Evolutionary conservation across 208 protist species (phyloP).

Genomic region (Herpetomonas samuelpessoai): DNA sequence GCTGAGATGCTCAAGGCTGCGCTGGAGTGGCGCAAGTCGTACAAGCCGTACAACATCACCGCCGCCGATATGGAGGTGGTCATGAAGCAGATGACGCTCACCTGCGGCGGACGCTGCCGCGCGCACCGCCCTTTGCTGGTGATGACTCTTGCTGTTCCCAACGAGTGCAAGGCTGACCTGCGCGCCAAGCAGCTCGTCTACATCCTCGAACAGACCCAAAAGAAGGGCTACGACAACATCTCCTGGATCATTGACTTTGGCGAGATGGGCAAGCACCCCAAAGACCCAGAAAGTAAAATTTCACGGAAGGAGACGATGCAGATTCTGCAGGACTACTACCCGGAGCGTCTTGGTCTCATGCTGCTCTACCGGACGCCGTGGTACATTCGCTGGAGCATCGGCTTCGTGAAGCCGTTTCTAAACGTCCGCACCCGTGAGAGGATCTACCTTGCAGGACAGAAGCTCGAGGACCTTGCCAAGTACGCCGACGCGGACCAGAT

Average conservation of each 20-base stretch:
- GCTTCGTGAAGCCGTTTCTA: constrained; percentile 45
- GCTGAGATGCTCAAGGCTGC: constrained; percentile 33
- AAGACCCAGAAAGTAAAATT: constrained; percentile 29
- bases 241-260: constrained; percentile 72
- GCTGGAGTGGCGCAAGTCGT: constrained; percentile 50
- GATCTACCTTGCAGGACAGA: constrained; percentile 30
- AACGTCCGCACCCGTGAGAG: constrained; percentile 40
- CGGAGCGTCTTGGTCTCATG: constrained; percentile 48
- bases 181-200: constrained; percentile 57
- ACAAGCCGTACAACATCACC: constrained; percentile 50
- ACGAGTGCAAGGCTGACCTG: constrained; percentile 40
- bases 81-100: constrained; percentile 43
- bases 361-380: constrained; percentile 60
- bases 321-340: constrained; percentile 73
- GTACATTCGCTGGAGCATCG: constrained; percentile 44
- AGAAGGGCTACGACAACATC: constrained; percentile 56
- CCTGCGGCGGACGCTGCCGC: constrained; percentile 34
- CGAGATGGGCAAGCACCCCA: constrained; percentile 48
- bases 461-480: constrained; percentile 39
- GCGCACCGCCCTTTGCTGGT: constrained; percentile 41
- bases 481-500: constrained; percentile 36
- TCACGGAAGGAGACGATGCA: constrained; percentile 54
- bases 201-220: constrained; percentile 56
- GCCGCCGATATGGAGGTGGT: constrained; percentile 23
- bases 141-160: constrained; percentile 55